A percentile compares a stretch with the other conserved stretches of the same genome.
Evolutionary conservation across 306 rosid species (phyloP).

Genomic region (Prunus kanzakura): DNA sequence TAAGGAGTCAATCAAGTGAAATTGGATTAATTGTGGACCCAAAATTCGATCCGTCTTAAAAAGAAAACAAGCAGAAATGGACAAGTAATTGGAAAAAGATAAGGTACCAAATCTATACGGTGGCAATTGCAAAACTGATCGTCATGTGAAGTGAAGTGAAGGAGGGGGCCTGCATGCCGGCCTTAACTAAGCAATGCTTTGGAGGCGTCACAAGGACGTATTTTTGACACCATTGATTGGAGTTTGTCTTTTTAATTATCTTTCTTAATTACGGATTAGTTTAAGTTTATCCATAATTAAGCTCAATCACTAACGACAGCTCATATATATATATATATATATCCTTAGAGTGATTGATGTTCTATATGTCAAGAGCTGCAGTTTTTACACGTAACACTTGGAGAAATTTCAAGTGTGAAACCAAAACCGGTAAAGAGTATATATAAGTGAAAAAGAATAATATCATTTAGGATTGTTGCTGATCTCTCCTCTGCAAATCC

Average conservation of each 20-base stretch:
- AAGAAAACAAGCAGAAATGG: conserved; percentile 10
- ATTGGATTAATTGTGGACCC: conserved; percentile 4
- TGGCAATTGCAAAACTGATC: neutral
- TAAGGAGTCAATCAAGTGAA: neutral
- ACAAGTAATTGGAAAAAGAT: conserved; percentile 1
- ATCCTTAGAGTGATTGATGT: neutral
- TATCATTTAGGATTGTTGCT: conserved; percentile 1
- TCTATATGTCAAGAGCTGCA: neutral
- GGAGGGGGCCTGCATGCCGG: conserved; percentile 2
- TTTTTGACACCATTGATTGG: neutral
- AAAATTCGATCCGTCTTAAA: neutral
- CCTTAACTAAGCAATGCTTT: neutral
- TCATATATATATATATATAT: neutral
- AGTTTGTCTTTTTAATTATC: neutral
- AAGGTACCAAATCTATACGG: neutral
- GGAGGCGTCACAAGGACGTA: conserved; percentile 1
- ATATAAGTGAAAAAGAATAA: conserved; percentile 7
- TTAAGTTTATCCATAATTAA: neutral
- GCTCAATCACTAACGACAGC: neutral
- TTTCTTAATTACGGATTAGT: neutral
- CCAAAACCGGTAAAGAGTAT: neutral
- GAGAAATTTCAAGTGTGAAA: neutral
- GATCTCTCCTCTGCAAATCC: conserved; percentile 1
- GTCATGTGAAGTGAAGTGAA: neutral
- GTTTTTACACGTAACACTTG: neutral